Evolutionary conservation across 495 filamentous ascomycete genomes (phyloP), one percentile per base, ranked within the genome.

Genomic region (Xylaria bambusicola): DNA sequence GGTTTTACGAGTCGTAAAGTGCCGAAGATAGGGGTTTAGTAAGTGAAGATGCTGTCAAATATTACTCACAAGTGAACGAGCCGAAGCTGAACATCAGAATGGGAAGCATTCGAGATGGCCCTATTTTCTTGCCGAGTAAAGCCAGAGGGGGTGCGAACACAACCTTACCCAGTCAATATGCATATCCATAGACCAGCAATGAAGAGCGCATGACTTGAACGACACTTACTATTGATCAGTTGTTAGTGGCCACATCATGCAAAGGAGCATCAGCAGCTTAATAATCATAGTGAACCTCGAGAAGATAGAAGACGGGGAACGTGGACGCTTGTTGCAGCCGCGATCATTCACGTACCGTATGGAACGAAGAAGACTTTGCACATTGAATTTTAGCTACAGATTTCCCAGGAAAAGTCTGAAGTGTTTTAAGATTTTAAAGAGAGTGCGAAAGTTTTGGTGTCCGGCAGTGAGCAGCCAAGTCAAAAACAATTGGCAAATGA

Each of bases 351-450:
- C 57, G 23, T 53, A 60, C 57, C 57, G 65, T 88, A 92, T 7
- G 89, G 89, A n/a, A 92, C 75, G 68, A 87, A 91, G 75, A 92
- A 92, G 61, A 91, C 57, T 60, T 26, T n/a, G n/a, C n/a, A n/a
- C n/a, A n/a, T n/a, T n/a, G n/a, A n/a, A n/a, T n/a, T n/a, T n/a
- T n/a, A n/a, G n/a, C n/a, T n/a, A n/a, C n/a, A n/a, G n/a, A n/a
- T n/a, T n/a, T n/a, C n/a, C n/a, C n/a, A n/a, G n/a, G n/a, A n/a
- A n/a, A n/a, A n/a, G n/a, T n/a, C n/a, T n/a, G n/a, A n/a, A n/a
- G n/a, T n/a, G n/a, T n/a, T n/a, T n/a, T n/a, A n/a, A n/a, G n/a
- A n/a, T n/a, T n/a, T n/a, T n/a, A 12, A 15, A 21, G 38, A 27
- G 35, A 41, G 15, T n/a, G n/a, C n/a, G n/a, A n/a, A n/a, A n/a